phyloP scores from a whole-genome alignment of 192 early-diverging fungal genomes.

The Coemansia sp. region DNA sequence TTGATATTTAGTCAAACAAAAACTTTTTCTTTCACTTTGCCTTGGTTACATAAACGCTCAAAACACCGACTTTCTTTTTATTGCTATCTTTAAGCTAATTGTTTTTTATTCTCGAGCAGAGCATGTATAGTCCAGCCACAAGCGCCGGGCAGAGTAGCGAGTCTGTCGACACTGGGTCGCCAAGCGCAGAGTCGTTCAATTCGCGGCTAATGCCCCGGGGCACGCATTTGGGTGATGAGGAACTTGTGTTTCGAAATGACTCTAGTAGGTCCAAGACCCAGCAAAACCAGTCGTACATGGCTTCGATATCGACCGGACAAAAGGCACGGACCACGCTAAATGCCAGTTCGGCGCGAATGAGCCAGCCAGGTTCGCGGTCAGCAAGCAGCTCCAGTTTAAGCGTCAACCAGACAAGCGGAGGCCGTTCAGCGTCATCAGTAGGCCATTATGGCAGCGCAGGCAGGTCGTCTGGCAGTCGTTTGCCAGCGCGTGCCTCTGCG shows the following conservation, averaged over 20 bases:
- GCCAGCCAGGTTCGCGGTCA: constrained; percentile 20
- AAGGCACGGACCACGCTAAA: constrained; percentile 32
- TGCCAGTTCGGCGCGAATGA: constrained; percentile 18
- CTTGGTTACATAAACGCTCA: too few species aligned
- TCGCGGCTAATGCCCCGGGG: constrained; percentile 49
- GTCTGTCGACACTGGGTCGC: constrained; percentile 26
- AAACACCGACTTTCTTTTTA: not conserved
- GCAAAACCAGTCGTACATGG: constrained; percentile 54
- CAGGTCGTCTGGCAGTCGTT: constrained; percentile 13
- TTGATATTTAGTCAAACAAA: too few species aligned
- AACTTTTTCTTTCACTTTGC: too few species aligned
- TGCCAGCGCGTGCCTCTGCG: constrained; percentile 15
- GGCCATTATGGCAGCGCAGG: constrained; percentile 13
- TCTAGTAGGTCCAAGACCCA: constrained; percentile 42
- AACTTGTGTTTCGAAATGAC: constrained; percentile 49
- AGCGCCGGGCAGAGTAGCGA: constrained; percentile 44
- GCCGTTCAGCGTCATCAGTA: constrained; percentile 21
- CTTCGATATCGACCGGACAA: constrained; percentile 47
- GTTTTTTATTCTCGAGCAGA: not conserved
- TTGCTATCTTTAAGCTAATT: not conserved
- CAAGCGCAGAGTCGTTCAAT: constrained; percentile 23
- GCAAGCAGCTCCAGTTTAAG: constrained; percentile 40
- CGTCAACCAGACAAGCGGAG: constrained; percentile 26
- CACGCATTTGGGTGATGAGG: constrained; percentile 42
- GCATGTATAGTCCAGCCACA: constrained; percentile 37